Base-by-base conservation (phyloP, 306 rosid genomes). In the Arachis stenosperma region DNA sequence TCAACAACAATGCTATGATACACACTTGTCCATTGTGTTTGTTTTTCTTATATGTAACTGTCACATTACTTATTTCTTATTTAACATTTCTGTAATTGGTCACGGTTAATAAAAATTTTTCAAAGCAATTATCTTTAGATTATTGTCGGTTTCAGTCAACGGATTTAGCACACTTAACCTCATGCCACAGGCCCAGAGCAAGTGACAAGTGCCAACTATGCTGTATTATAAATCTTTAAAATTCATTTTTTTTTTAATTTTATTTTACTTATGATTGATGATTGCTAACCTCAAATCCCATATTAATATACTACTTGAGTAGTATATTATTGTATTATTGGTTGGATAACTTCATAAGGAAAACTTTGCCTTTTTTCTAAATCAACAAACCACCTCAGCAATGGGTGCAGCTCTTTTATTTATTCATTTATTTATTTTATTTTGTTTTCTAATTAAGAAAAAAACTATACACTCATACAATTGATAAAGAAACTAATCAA, bases 401-500 rank as follows among this genome's bases (percentile, higher is more conserved):
- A 67, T 8, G 86, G 82, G 82, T 7, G 84, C 82, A 5, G 10
- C 30, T 3, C 54, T 22, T 50, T 50, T 46, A 2, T 48, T 48
- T 48, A 10, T 10, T 48, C 10, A 5, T 12, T 48, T 48, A 5
- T 12, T 6, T 2, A 39, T 6, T 77, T 44, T 27, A 48, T 7
- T 15, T 40, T 47, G 40, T 11, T 53, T 22, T 43, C 10, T 44
- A 17, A 8, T 14, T 5, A 51, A 51, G 14, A 78, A 65, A 9
- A 8, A 46, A 29, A 78, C 73, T 83, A 63, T 75, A 82, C 81
- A 74, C 13, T n/a, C 63, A 74, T 60, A 70, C 56, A 65, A 66
- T 61, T 5, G 59, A 55, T 29, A 66, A 67, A 62, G 39, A 70
- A 82, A 70, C 87, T 88, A 88, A 75, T 86, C 81, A 74, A 89